phyloP scores from a whole-genome alignment of 2,329 filamentous ascomycete species.

The Proliferodiscus dingleyae region DNA sequence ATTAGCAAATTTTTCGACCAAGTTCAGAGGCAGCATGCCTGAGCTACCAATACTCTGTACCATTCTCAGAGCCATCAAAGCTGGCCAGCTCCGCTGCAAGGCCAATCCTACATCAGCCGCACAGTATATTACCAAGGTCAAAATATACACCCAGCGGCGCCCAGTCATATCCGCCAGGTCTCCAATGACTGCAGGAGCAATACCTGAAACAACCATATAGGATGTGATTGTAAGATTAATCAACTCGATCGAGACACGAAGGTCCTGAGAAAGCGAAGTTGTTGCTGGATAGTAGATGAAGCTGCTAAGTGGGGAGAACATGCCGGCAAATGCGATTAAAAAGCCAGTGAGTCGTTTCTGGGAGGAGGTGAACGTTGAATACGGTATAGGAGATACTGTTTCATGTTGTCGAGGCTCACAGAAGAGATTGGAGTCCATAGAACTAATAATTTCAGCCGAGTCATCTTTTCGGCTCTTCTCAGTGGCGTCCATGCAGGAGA shows the following conservation, averaged over 20 bases:
- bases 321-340: constrained; percentile 20
- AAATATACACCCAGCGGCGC: constrained; percentile 48
- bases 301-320: constrained; percentile 25
- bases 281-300: constrained; percentile 39
- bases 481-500: too few species aligned
- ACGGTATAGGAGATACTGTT: too few species aligned
- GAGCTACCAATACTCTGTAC: constrained; percentile 49
- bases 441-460: too few species aligned
- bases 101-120: constrained; percentile 50
- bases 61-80: constrained; percentile 48
- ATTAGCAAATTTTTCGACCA: constrained; percentile 39
- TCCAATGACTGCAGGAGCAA: constrained; percentile 27
- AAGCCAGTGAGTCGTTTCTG: constrained; percentile 22
- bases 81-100: constrained; percentile 41
- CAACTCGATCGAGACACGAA: constrained; percentile 30
- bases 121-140: constrained; percentile 48
- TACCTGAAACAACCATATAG: constrained; percentile 42
- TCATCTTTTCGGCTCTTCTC: too few species aligned
- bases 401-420: too few species aligned
- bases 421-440: too few species aligned
- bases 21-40: neutral
- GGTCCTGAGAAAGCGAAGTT: constrained; percentile 36
- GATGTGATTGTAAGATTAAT: constrained; percentile 12
- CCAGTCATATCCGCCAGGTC: constrained; percentile 52
- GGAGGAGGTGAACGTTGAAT: constrained; percentile 4